These are phyloP conservation scores for Hypoxylon intermedium DNA, from an alignment of 495 filamentous ascomycete species.

Conservation along the genomic window DNA sequence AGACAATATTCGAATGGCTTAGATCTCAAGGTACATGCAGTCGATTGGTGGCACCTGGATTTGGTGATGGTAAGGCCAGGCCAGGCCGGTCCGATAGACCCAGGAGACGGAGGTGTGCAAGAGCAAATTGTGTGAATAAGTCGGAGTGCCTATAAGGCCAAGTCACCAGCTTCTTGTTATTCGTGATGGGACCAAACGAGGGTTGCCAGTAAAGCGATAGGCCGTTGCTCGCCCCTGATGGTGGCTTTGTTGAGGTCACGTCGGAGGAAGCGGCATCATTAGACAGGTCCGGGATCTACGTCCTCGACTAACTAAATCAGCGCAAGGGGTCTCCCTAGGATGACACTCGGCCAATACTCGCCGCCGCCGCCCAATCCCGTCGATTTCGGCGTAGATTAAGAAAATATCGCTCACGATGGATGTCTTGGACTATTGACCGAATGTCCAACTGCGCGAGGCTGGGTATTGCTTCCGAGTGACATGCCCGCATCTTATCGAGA, in stretches of 20 bases:
- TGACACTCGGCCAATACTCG: constrained; percentile 37
- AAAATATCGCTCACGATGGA: constrained; percentile 5
- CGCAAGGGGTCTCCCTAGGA: constrained; percentile 33
- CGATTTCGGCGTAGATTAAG: constrained; percentile 1
- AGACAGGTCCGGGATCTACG: constrained; percentile 39
- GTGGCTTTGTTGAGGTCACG: constrained; percentile 39
- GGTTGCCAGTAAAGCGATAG: background rate
- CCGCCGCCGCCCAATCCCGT: constrained; percentile 11
- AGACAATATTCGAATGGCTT: background rate
- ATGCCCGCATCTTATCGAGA: constrained; percentile 31
- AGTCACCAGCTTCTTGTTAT: background rate
- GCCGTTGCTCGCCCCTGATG: constrained; percentile 13
- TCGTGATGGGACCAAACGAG: constrained; percentile 1
- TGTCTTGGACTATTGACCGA: background rate
- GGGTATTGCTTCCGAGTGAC: constrained; percentile 31
- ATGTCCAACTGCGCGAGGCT: constrained; percentile 17
- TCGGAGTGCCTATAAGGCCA: background rate
- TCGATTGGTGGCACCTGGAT: constrained; percentile 1
- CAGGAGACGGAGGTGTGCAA: constrained; percentile 2
- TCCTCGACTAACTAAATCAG: constrained; percentile 39
- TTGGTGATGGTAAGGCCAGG: background rate
- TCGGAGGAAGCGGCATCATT: constrained; percentile 40
- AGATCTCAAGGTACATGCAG: background rate
- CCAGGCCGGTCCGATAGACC: background rate
- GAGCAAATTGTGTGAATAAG: constrained; percentile 9